Percentiles rank a stretch among this genome's conserved stretches.
phyloP scores from a whole-genome alignment of 352 stramenopile genomes.

The Thalassiosira livingstoniorum region DNA sequence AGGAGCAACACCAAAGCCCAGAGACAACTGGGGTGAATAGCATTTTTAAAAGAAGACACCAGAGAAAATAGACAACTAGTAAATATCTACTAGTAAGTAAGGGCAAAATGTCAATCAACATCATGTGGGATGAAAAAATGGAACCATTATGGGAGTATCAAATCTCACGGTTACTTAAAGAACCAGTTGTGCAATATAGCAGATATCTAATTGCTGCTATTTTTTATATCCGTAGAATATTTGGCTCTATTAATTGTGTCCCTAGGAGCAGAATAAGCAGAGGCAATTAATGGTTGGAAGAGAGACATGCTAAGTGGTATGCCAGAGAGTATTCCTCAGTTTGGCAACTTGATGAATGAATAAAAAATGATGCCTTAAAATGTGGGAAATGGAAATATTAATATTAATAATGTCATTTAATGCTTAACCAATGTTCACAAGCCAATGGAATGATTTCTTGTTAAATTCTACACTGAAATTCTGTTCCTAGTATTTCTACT shows the following conservation, averaged over 20 bases:
- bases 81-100: neutral
- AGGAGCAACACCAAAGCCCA: neutral
- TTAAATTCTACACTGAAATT: too few species aligned
- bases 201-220: conserved; percentile 1
- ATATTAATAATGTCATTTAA: too few species aligned
- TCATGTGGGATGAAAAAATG: conserved; percentile 12
- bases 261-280: neutral
- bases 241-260: conserved; percentile 17
- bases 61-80: neutral
- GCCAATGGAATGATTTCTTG: too few species aligned
- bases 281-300: neutral
- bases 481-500: too few species aligned
- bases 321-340: neutral
- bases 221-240: conserved; percentile 9
- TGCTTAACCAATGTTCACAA: too few species aligned
- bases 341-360: neutral
- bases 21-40: neutral
- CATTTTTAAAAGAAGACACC: neutral
- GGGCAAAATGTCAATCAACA: neutral
- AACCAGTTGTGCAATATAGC: neutral
- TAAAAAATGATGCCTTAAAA: neutral
- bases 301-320: neutral
- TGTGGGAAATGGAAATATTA: neutral
- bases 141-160: conserved; percentile 3
- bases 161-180: neutral